phyloP scores from a whole-genome alignment of 495 filamentous ascomycete species.

The Trichoderma orchidacearum region DNA sequence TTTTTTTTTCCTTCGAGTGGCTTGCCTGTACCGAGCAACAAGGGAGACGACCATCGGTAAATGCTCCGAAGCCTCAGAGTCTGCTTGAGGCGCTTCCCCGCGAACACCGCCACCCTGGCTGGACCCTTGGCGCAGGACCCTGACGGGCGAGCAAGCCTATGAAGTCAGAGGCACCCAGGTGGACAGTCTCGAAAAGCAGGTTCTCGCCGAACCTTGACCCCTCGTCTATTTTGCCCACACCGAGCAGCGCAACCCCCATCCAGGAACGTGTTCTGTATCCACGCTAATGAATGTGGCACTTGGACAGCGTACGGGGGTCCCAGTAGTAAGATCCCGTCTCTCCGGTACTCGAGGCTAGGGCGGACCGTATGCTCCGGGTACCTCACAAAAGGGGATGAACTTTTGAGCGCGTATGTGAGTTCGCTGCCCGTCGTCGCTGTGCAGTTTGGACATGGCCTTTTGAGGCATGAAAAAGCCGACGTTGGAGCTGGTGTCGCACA shows the following conservation, averaged over 20 bases:
- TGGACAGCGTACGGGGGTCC: too few relatives aligned
- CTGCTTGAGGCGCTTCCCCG: neutral
- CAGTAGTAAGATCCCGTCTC: too few relatives aligned
- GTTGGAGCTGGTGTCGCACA: too few relatives aligned
- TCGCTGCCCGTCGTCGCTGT: too few relatives aligned
- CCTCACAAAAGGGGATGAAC: too few relatives aligned
- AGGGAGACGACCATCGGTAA: neutral
- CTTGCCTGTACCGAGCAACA: neutral
- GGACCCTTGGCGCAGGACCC: neutral
- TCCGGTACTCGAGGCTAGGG: neutral
- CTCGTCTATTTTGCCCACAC: neutral
- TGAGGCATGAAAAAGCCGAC: too few relatives aligned
- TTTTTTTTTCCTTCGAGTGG: too few relatives aligned
- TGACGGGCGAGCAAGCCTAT: neutral
- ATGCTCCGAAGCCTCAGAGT: neutral
- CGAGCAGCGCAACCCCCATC: neutral
- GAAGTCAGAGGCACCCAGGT: neutral
- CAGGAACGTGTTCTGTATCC: neutral
- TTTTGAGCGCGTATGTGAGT: too few relatives aligned
- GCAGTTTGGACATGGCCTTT: too few relatives aligned
- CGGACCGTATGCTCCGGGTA: neutral
- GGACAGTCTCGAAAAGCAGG: neutral
- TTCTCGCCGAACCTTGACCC: neutral
- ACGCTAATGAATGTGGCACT: too few relatives aligned
- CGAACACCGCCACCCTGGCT: slow-evolving; percentile 1